Evolutionary conservation across 177 flowering plant genomes (phyloP).

Genomic region (Vitis hybrid): DNA sequence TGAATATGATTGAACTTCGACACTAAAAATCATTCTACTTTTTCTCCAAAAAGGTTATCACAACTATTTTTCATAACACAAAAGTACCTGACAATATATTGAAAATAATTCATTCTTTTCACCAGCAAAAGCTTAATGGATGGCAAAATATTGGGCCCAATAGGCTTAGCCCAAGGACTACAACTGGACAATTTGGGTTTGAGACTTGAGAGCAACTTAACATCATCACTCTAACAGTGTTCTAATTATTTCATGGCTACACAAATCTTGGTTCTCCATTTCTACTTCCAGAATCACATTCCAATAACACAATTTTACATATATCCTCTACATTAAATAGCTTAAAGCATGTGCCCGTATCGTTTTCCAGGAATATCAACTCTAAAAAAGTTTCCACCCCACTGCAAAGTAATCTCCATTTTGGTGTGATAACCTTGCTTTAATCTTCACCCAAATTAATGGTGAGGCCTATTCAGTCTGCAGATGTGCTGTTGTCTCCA

Average conservation of each 20-base stretch:
- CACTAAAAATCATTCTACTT: too few relatives aligned
- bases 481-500: slow-evolving; percentile 36
- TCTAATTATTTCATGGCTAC: too few relatives aligned
- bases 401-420: not conserved
- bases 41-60: too few relatives aligned
- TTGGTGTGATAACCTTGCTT: not conserved
- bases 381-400: not conserved
- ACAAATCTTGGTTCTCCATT: too few relatives aligned
- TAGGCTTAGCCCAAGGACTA: too few relatives aligned
- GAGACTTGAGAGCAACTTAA: not conserved
- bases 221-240: not conserved
- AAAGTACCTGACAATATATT: too few relatives aligned
- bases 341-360: not conserved
- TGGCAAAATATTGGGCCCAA: too few relatives aligned
- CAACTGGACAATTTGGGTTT: too few relatives aligned
- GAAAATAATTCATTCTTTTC: too few relatives aligned
- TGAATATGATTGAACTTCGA: too few relatives aligned
- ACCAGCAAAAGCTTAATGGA: too few relatives aligned
- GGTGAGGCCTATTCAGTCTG: slow-evolving; percentile 20
- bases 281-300: not conserved
- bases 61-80: too few relatives aligned
- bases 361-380: not conserved
- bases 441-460: not conserved
- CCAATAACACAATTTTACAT: not conserved
- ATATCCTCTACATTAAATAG: not conserved